Percentiles rank a stretch among this genome's conserved stretches.
phyloP scores from a whole-genome alignment of 306 rosid species.

The Fragaria iinumae region DNA sequence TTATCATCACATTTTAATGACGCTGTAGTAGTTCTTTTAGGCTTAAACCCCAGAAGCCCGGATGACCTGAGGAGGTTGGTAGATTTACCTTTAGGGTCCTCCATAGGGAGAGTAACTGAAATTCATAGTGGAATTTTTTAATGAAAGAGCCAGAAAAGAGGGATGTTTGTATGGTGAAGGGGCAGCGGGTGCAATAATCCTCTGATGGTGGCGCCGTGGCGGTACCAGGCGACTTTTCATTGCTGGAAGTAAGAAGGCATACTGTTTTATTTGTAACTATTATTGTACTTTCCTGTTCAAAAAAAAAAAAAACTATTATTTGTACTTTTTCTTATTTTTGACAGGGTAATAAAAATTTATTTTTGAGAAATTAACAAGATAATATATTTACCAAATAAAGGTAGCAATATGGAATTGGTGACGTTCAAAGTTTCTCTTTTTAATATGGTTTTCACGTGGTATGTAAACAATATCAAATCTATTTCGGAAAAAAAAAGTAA shows the following conservation, averaged over 20 bases:
- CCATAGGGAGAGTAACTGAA: background rate
- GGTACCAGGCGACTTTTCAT: background rate
- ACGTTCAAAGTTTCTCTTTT: no score
- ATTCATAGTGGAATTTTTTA: background rate
- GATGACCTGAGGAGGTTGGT: background rate
- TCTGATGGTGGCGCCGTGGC: background rate
- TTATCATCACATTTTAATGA: slow-evolving; percentile 2
- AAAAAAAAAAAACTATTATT: no score
- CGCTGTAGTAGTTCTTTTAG: slow-evolving; percentile 9
- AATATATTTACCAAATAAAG: no score
- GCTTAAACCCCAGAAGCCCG: background rate
- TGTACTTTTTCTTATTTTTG: background rate
- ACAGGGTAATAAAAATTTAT: no score
- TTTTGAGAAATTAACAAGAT: no score
- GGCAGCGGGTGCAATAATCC: slow-evolving; percentile 10
- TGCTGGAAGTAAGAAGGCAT: slow-evolving; percentile 1
- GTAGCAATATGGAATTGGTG: no score
- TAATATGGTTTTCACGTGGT: no score
- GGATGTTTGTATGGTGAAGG: slow-evolving; percentile 4
- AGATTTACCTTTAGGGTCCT: background rate
- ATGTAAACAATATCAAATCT: no score
- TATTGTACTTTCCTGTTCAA: background rate
- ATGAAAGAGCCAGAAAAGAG: background rate
- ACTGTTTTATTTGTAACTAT: background rate
- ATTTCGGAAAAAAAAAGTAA: no score